Base-by-base conservation (phyloP, 495 filamentous ascomycete species). In the Talaromyces thailandensis region DNA sequence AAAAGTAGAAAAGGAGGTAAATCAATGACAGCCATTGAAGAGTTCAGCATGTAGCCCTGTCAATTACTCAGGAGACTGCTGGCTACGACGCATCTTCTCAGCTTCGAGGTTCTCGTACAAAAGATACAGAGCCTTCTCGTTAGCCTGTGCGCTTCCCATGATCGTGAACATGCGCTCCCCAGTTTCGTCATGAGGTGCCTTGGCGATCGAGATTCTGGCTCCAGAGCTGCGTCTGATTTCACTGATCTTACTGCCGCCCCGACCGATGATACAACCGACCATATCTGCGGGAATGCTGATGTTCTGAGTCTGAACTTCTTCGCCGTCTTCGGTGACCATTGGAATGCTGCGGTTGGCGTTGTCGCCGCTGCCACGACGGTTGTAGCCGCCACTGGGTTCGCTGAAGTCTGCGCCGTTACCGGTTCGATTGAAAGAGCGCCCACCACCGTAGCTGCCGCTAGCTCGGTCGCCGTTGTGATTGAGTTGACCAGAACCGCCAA, bases 121-220 rank as follows among this genome's bases (percentile, higher is more conserved):
- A 37, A 98, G 85, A 73, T 93, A 98, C 8, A 98, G 82, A 16
- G 94, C 94, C 66, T 92, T 92, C 79, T 98, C 94, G 69, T 98
- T 98, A 64, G 89, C 89, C 74, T 84, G 84, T 25, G 88, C 86
- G 62, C 90, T 95, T 63, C 94, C 94, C 83, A 95, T 96, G 71
- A 98, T 97, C 64, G 94, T 98, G 79, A 98, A 98, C 94, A 98
- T 98, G 69, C 94, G 86, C 83, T 98, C 94, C 59, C 94, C 94
- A 53, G 91, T 93, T 61, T 98, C 95, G 66, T 98, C 94, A 68
- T 98, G 94, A 32, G 95, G 92, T 24, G 92, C 90, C 82, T 98
- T 98, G 66, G 94, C 94, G 73, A 98, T 98, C 62, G 92, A 96
- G 77, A 98, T 98, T 65, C 92, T 88, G 60, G 94, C 94, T 60